A percentile compares a stretch with the other conserved stretches of the same genome.
phyloP scores from a whole-genome alignment of 805 yeast species.

The Kodamaea laetipori region DNA sequence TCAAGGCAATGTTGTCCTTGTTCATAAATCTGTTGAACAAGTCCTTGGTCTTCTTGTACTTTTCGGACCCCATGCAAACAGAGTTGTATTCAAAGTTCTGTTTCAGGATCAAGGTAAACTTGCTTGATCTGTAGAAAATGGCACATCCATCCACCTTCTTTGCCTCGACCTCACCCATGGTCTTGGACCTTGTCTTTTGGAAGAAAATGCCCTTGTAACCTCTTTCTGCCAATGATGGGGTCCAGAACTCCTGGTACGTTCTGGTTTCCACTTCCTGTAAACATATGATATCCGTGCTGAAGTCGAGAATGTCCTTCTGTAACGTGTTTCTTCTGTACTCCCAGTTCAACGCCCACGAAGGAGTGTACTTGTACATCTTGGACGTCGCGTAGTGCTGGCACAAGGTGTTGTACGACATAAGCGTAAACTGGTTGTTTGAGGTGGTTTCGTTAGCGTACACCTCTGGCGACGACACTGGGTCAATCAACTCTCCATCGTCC shows the following conservation, averaged over 20 bases:
- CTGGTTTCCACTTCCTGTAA: conserved; percentile 93
- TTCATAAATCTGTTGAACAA: conserved; percentile 94
- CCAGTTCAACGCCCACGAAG: conserved; percentile 97
- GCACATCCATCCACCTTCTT: conserved; percentile 98
- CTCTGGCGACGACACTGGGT: conserved; percentile 33
- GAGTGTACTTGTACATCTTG: conserved; percentile 89
- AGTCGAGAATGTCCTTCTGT: conserved; percentile 67
- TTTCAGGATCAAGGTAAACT: conserved; percentile 71
- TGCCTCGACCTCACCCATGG: conserved; percentile 78
- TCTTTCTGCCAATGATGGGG: conserved; percentile 64
- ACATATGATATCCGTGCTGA: conserved; percentile 78
- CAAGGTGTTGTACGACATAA: conserved; percentile 85
- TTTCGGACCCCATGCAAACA: conserved; percentile 77
- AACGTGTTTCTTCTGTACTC: conserved; percentile 79
- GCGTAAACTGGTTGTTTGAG: conserved; percentile 55
- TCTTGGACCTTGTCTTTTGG: conserved; percentile 88
- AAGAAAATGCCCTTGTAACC: conserved; percentile 85
- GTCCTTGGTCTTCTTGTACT: conserved; percentile 90
- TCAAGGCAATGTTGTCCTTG: conserved; percentile 88
- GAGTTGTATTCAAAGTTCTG: conserved; percentile 81
- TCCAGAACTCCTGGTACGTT: conserved; percentile 85
- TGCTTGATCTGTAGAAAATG: conserved; percentile 72
- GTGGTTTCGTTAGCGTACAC: conserved; percentile 33
- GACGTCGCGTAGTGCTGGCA: conserved; percentile 96
- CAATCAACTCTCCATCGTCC: conserved; percentile 68